Conservation (phyloP, 129 eudicot genomes). For the Oenanthe sinensis region DNA sequence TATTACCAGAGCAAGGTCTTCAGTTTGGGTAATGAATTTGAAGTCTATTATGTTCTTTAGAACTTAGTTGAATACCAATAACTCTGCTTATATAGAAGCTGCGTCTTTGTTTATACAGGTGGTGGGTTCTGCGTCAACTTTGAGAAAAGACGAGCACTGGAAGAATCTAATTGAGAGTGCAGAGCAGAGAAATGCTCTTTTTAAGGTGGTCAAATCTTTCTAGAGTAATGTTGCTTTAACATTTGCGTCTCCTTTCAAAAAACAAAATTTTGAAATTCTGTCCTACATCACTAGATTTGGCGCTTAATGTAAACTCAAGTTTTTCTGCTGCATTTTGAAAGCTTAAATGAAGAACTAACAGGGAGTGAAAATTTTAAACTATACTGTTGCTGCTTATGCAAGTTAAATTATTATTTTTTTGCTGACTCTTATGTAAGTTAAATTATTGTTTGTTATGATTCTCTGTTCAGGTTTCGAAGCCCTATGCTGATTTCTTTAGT, state of each 20-base stretch:
- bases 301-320: not conserved
- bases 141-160: conserved; percentile 77
- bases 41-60: not conserved
- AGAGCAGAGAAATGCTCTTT: conserved; percentile 51
- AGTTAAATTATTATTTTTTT: not conserved
- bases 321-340: not conserved
- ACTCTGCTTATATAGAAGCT: not conserved
- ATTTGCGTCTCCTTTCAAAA: not conserved
- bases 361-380: not conserved
- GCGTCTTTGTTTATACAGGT: conserved; percentile 37
- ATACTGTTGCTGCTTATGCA: not conserved
- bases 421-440: not conserved
- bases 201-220: conserved; percentile 37
- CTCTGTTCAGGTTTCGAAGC: conserved; percentile 61
- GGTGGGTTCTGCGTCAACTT: conserved; percentile 74
- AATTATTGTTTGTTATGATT: not conserved
- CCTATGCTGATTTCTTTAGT: conserved; percentile 47
- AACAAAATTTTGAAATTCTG: not conserved
- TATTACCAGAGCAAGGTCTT: conserved; percentile 88
- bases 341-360: not conserved
- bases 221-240: no score
- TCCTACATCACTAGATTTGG: not conserved
- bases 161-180: conserved; percentile 71
- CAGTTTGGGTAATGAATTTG: conserved; percentile 57
- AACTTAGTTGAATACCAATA: not conserved